These are phyloP conservation scores for Ilyonectria mors-panacis DNA, from an alignment of 2,329 filamentous ascomycete species.

Conservation along the genomic window DNA sequence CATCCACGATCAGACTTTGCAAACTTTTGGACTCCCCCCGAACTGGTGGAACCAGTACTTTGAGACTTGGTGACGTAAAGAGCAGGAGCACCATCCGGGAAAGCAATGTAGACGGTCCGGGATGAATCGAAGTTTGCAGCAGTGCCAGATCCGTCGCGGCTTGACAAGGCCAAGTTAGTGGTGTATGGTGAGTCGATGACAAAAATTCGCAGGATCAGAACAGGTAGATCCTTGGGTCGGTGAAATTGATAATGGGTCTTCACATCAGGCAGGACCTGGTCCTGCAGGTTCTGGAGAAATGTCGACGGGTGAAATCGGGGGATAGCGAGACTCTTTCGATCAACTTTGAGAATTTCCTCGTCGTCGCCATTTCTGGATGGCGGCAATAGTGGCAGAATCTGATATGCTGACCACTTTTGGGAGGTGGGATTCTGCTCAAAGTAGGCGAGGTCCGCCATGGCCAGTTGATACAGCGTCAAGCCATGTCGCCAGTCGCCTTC, in stretches of 20 bases:
- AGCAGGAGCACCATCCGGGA: constrained; percentile 84
- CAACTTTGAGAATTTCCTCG: constrained; percentile 58
- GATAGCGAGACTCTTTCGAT: constrained; percentile 64
- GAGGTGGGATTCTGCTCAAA: constrained; percentile 76
- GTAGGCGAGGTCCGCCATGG: constrained; percentile 78
- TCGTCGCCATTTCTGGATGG: constrained; percentile 56
- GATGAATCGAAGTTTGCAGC: constrained; percentile 72
- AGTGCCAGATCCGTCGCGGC: constrained; percentile 49
- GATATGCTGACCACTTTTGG: constrained; percentile 76
- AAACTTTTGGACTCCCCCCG: constrained; percentile 73
- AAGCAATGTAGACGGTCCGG: constrained; percentile 83
- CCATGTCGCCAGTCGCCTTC: constrained; percentile 80
- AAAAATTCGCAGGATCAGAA: constrained; percentile 84
- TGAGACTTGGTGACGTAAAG: constrained; percentile 76
- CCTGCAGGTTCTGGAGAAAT: constrained; percentile 83
- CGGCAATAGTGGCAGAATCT: constrained; percentile 67
- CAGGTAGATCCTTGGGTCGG: constrained; percentile 76
- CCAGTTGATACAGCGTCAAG: constrained; percentile 75
- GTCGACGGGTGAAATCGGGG: constrained; percentile 86
- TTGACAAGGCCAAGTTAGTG: constrained; percentile 65
- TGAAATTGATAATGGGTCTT: constrained; percentile 89
- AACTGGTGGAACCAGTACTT: constrained; percentile 57
- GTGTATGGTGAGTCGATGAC: constrained; percentile 87
- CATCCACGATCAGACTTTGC: constrained; percentile 80
- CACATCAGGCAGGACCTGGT: constrained; percentile 81